Percentiles rank a stretch among this genome's conserved stretches.
Conservation (phyloP, 2,329 filamentous ascomycete genomes). For the Botrytis aclada region DNA sequence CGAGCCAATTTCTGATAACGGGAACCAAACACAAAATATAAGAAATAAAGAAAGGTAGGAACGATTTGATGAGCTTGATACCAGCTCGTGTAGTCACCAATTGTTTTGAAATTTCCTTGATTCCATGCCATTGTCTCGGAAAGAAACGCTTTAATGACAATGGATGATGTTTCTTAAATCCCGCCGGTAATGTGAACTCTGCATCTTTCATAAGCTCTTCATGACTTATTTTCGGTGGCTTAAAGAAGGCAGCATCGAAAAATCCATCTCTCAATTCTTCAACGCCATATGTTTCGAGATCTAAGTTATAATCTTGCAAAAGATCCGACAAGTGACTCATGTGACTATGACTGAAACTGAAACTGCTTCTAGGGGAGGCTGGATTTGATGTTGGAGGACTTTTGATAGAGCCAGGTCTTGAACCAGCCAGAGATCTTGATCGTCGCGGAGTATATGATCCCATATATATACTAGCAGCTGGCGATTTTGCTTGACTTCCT, state of each 20-base stretch:
- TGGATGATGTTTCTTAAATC: constrained; percentile 47
- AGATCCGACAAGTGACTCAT: constrained; percentile 34
- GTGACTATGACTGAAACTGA: constrained; percentile 33
- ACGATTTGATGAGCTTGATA: constrained; percentile 51
- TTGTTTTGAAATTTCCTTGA: constrained; percentile 42
- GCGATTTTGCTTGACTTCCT: constrained; percentile 24
- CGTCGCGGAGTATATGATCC: constrained; percentile 37
- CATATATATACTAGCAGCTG: constrained; percentile 36
- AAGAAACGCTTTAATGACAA: constrained; percentile 48
- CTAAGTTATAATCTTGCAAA: constrained; percentile 37
- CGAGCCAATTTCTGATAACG: constrained; percentile 48
- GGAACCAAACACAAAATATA: constrained; percentile 56
- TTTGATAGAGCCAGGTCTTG: constrained; percentile 14
- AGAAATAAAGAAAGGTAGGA: constrained; percentile 54
- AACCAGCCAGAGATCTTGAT: constrained; percentile 28
- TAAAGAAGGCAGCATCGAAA: constrained; percentile 44
- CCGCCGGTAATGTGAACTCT: constrained; percentile 46
- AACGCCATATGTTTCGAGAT: constrained; percentile 44
- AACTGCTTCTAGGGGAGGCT: constrained; percentile 29
- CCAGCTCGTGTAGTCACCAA: constrained; percentile 50
- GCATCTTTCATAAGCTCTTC: constrained; percentile 44
- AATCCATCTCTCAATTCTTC: constrained; percentile 45
- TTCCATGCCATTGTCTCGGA: constrained; percentile 47
- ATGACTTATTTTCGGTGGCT: constrained; percentile 41
- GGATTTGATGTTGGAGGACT: constrained; percentile 30